These are phyloP conservation scores for Corchorus olitorius DNA, from an alignment of 345 rosid genomes.

Conservation along the genomic window DNA sequence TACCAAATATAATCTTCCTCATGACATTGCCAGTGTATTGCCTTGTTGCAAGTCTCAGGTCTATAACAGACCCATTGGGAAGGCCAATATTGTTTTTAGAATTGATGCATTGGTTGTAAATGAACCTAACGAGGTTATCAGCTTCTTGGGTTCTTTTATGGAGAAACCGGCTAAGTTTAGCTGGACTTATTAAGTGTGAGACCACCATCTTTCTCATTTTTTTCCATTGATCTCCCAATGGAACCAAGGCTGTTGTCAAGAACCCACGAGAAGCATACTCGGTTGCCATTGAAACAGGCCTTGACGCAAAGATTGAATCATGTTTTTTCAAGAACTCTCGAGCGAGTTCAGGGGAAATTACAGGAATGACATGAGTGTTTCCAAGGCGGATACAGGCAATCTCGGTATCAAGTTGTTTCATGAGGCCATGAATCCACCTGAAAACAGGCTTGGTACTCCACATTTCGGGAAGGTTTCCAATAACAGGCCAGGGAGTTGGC, in stretches of 20 bases:
- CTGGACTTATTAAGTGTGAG: slow-evolving; percentile 30
- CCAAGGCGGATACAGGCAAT: slow-evolving; percentile 49
- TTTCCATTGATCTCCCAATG: slow-evolving; percentile 39
- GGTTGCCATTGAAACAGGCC: slow-evolving; percentile 24
- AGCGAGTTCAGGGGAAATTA: slow-evolving; percentile 37
- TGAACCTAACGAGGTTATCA: slow-evolving; percentile 42
- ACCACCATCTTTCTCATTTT: slow-evolving; percentile 45
- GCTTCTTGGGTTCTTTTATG: slow-evolving; percentile 48
- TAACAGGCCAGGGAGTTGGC: slow-evolving; percentile 40
- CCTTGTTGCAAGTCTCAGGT: not conserved
- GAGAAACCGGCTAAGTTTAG: slow-evolving; percentile 34
- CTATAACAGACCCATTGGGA: not conserved
- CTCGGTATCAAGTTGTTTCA: slow-evolving; percentile 29
- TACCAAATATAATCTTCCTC: slow-evolving; percentile 28
- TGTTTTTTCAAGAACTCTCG: slow-evolving; percentile 37
- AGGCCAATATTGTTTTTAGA: not conserved
- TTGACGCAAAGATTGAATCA: slow-evolving; percentile 33
- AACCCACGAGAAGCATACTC: slow-evolving; percentile 22
- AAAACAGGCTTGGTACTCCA: slow-evolving; percentile 28
- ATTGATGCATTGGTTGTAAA: slow-evolving; percentile 34
- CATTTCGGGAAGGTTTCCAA: slow-evolving; percentile 40
- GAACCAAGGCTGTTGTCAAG: slow-evolving; percentile 18
- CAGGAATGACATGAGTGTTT: slow-evolving; percentile 28
- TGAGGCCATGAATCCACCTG: slow-evolving; percentile 30
- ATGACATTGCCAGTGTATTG: slow-evolving; percentile 10